These are phyloP conservation scores for Monilinia aucupariae DNA, from an alignment of 2,329 filamentous ascomycete species.

Conservation along the genomic window DNA sequence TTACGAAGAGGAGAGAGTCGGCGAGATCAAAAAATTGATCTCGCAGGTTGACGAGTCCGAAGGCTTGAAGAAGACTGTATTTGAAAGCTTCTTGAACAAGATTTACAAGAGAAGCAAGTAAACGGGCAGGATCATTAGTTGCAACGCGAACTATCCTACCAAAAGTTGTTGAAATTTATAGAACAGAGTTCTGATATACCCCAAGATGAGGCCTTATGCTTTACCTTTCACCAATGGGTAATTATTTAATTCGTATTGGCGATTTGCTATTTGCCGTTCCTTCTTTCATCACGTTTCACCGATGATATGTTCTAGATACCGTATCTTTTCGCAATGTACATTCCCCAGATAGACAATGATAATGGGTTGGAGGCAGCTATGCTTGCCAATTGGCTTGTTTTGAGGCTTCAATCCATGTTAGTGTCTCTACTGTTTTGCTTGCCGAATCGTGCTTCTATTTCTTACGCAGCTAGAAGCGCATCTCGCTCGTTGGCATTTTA, in stretches of 20 bases:
- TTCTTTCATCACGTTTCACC: not conserved
- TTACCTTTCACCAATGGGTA: not conserved
- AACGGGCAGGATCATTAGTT: slow-evolving; percentile 23
- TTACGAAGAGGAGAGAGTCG: slow-evolving; percentile 83
- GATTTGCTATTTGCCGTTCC: not conserved
- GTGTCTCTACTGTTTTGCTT: not conserved
- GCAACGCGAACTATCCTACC: not conserved
- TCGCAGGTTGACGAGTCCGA: slow-evolving; percentile 74
- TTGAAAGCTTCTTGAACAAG: slow-evolving; percentile 86
- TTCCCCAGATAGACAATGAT: not conserved
- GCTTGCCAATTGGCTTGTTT: not conserved
- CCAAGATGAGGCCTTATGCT: not conserved
- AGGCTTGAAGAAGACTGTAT: slow-evolving; percentile 84
- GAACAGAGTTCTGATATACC: slow-evolving; percentile 8
- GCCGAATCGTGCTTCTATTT: not conserved
- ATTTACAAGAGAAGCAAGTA: slow-evolving; percentile 99
- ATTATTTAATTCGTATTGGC: not conserved
- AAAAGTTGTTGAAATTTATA: slow-evolving; percentile 1
- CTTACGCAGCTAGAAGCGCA: not conserved
- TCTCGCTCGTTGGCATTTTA: not conserved
- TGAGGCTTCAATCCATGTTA: not conserved
- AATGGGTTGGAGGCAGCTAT: not conserved
- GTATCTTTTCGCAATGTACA: not conserved
- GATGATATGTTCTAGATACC: not conserved
- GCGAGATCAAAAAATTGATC: slow-evolving; percentile 73